Base-by-base conservation (phyloP, 2,329 filamentous ascomycete genomes). In the Colletotrichum chlorophyti region DNA sequence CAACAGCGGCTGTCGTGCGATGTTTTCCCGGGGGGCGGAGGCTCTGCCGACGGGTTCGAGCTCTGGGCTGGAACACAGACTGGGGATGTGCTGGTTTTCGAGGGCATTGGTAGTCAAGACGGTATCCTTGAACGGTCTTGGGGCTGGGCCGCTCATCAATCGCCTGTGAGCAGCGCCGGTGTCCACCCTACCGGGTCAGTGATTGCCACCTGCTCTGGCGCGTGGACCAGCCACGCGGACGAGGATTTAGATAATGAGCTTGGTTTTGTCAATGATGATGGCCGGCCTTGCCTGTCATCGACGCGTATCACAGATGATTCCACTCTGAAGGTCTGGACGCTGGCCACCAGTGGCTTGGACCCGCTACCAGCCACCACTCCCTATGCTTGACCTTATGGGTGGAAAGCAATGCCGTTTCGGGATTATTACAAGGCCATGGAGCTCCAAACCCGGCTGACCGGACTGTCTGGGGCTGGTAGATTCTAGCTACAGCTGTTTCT, bases 1-100 rank as follows among this genome's bases (percentile, higher is more conserved):
- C 85, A 86, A 63, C 86, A 88, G 67, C 78, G 82, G 34, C 68
- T 88, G 34, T 74, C 70, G 10, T 81, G 82, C 57, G 82, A 87
- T 65, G 76, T 85, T 3, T 88, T 83, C 62, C 73, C 77, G 0
- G 74, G 76, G 5, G 60, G 66, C 4, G 67, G 65, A 0, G 70
- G 69, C 12, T 65, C 62, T 0, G 57, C 61, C 0, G 72, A 73
- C 2, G 78, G 79, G 2, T 86, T 85, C 61, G 86, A 89, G 68
- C 76, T 88, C 41, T 89, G 86, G 86, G 83, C 83, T 6, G 86
- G 86, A 2, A 79, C 81, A 1, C 74, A 77, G 38, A 74, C 79
- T 60, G 85, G 86, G 2, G 66, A 71, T 3, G 80, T 86, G n/a
- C 75, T 76, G 40, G 79, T 87, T 6, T 89, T 84, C 81, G 82